Evolutionary conservation across 2,329 filamentous ascomycete species (phyloP).

Genomic region (Diplocarpon rosae): DNA sequence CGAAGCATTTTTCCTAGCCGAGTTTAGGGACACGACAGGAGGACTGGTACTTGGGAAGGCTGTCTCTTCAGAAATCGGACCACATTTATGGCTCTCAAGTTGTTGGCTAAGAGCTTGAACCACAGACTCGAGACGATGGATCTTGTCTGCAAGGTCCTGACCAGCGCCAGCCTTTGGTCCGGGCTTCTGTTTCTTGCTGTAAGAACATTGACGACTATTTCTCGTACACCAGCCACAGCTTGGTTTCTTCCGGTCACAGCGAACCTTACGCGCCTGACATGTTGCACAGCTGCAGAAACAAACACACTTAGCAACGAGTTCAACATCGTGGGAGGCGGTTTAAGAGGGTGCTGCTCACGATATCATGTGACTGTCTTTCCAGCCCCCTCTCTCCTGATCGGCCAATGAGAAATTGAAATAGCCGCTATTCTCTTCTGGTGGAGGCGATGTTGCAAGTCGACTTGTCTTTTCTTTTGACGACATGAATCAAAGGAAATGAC

Average conservation of each 20-base stretch:
- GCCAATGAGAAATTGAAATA: slow-evolving; percentile 2
- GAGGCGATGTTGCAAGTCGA: not conserved
- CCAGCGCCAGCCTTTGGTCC: not conserved
- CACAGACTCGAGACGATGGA: slow-evolving; percentile 1
- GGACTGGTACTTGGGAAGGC: not conserved
- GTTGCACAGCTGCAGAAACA: not conserved
- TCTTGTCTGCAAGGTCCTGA: slow-evolving; percentile 2
- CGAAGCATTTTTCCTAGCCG: not conserved
- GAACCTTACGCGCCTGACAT: slow-evolving; percentile 4
- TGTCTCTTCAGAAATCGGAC: not conserved
- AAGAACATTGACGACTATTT: slow-evolving; percentile 1
- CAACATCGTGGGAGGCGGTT: not conserved
- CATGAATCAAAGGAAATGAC: not conserved
- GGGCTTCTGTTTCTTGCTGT: slow-evolving; percentile 4
- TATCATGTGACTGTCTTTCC: not conserved
- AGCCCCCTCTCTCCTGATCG: not conserved
- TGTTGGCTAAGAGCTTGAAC: slow-evolving; percentile 2
- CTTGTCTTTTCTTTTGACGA: not conserved
- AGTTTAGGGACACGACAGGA: not conserved
- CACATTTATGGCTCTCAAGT: slow-evolving; percentile 1
- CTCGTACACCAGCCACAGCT: slow-evolving; percentile 3
- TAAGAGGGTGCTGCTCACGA: not conserved
- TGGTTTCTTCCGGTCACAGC: slow-evolving; percentile 1
- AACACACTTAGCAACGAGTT: not conserved
- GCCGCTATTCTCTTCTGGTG: not conserved